Base-by-base conservation (phyloP, 2,329 filamentous ascomycete genomes). In the Pestalotiopsis sp. region DNA sequence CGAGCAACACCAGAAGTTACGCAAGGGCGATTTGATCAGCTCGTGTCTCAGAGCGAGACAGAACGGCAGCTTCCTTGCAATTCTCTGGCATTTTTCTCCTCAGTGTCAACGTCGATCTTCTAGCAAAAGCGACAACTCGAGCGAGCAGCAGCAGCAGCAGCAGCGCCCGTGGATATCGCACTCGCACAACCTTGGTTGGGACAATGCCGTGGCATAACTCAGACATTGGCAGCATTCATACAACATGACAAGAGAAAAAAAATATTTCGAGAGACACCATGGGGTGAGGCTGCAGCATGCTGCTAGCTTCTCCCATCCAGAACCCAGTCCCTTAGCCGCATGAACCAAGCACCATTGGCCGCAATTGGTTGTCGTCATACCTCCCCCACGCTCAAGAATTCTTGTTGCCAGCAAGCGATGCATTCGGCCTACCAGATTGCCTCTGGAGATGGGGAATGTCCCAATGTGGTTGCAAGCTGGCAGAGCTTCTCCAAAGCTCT, bases 361-460 rank as follows among this genome's bases (percentile, higher is more conserved):
- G 61, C 64, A 63, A 76, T 78, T 76, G 75, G 75, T 64, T 72
- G 70, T 69, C 67, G 69, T 74, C 71, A 71, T 75, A 74, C 72
- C 71, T 70, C 72, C 73, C 72, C 74, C 73, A 73, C 73, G 72
- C 70, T 30, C 48, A 48, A 20, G 14, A 30, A 38, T 68, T 56
- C 35, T 62, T 59, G 60, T 22, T 30, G 57, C 69, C 66, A 39
- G 24, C 58, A 17, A n/a, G 24, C 26, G 26, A 26, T 11, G 30
- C 56, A 26, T 58, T 35, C 26, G 56, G 22, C 26, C 22, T 58
- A 35, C 58, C 30, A 39, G 58, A 64, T 62, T 72, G 71, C 69
- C 69, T 71, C 64, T 67, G 48, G 66, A 39, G 22, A 61, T 48
- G 60, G 61, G 44, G 48, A 52, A 68, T 67, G 67, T 65, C 65